Conservation (phyloP, 495 filamentous ascomycete genomes). For the Talaromyces borbonicus region DNA sequence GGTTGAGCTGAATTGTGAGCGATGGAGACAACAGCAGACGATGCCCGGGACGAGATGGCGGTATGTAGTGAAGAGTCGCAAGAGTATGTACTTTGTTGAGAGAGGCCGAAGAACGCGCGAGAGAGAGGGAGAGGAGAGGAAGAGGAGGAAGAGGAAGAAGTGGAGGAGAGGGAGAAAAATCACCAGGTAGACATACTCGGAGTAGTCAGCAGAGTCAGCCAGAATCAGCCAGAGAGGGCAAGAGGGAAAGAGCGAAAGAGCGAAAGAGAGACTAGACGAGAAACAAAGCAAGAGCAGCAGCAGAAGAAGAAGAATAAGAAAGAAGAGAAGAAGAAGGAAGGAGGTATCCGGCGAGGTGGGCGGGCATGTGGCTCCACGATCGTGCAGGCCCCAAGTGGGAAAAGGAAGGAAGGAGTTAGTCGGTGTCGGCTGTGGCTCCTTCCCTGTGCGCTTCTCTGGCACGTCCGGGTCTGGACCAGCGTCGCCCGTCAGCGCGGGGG, state of each 20-base stretch:
- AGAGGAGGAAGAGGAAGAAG: too few species aligned
- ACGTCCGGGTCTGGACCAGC: constrained; percentile 4
- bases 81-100: too few species aligned
- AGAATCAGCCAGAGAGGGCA: constrained; percentile 8
- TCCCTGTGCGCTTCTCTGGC: not conserved
- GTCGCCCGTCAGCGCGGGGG: constrained; percentile 8
- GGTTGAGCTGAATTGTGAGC: not conserved
- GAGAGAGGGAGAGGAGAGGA: too few species aligned
- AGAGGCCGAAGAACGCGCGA: too few species aligned
- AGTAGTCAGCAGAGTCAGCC: constrained; percentile 1
- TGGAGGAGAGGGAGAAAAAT: too few species aligned
- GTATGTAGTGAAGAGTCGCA: too few species aligned
- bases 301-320: constrained; percentile 2
- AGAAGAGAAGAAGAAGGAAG: constrained; percentile 7
- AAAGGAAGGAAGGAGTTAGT: too few species aligned
- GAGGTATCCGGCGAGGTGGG: constrained; percentile 8
- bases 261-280: constrained; percentile 8
- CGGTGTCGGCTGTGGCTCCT: constrained; percentile 4
- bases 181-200: too few species aligned
- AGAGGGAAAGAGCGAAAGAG: constrained; percentile 5
- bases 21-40: too few species aligned
- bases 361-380: constrained; percentile 10
- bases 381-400: constrained; percentile 10
- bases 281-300: constrained; percentile 10
- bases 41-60: too few species aligned